These are phyloP conservation scores for Blastocladiella emersonii DNA, from an alignment of 371 early-diverging fungal species.

Conservation along the genomic window DNA sequence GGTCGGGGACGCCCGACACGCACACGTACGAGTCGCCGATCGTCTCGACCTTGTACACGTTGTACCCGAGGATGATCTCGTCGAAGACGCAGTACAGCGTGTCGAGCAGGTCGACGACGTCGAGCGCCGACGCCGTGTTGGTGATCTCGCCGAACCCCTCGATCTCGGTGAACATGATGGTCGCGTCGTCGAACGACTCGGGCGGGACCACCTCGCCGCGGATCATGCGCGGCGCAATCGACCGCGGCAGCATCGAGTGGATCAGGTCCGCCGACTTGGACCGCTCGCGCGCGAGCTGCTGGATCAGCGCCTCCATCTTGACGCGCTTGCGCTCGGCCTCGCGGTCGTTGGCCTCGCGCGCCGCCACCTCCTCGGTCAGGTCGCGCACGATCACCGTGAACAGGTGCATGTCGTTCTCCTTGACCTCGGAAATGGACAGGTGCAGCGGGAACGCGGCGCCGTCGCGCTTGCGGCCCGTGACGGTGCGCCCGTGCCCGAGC, in stretches of 20 bases:
- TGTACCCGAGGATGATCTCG: neutral
- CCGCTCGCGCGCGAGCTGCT: slow-evolving; percentile 3
- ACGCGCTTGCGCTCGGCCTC: slow-evolving; percentile 6
- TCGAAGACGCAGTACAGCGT: slow-evolving; percentile 21
- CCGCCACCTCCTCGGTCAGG: slow-evolving; percentile 18
- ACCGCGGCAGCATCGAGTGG: slow-evolving; percentile 22
- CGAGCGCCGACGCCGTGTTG: slow-evolving; percentile 10
- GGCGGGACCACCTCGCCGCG: slow-evolving; percentile 17
- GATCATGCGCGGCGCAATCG: slow-evolving; percentile 19
- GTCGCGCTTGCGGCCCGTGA: slow-evolving; percentile 9
- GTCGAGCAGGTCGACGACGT: slow-evolving; percentile 19
- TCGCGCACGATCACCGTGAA: slow-evolving; percentile 26
- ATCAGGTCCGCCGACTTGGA: slow-evolving; percentile 15
- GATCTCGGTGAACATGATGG: slow-evolving; percentile 25
- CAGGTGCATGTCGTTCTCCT: slow-evolving; percentile 18
- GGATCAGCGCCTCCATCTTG: slow-evolving; percentile 6
- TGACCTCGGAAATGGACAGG: slow-evolving; percentile 22
- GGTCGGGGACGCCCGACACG: slow-evolving; percentile 17
- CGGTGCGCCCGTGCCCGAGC: slow-evolving; percentile 7
- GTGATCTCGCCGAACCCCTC: slow-evolving; percentile 17
- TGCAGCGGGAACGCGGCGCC: slow-evolving; percentile 22
- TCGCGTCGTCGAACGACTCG: slow-evolving; percentile 14
- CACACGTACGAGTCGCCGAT: slow-evolving; percentile 18
- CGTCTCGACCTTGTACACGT: slow-evolving; percentile 1
- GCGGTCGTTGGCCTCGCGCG: slow-evolving; percentile 4